Evolutionary conservation across 1,139 yeast genomes (phyloP), one percentile per base, ranked within the genome.

Genomic region (Pichia kudriavzevii): DNA sequence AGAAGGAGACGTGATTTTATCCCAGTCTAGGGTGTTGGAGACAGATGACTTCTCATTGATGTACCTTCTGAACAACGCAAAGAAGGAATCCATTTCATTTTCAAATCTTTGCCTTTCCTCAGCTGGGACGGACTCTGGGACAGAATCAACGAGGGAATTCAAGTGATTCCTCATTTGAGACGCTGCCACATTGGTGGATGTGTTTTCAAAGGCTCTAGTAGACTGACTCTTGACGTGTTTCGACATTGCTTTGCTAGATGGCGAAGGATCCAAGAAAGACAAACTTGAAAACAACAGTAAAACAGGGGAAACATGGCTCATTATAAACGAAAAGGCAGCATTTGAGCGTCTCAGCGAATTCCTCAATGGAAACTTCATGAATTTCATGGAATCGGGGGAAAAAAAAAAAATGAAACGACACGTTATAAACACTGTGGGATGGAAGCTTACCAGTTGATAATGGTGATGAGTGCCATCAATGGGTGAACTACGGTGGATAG

Each of bases 121-220:
- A 10, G 15, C 8, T 16, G 17, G 10, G 8, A 23, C 10, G 4
- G 24, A 28, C 27, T 67, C 71, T 22, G 69, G 63, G 36, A 84
- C 84, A 17, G 91, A 72, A 60, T 88, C 97, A 33, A 91, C 81
- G 57, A 91, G 67, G 59, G 72, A 75, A 71, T 91, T 91, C 64
- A 91, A 74, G 3, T 95, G 94, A 58, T 91, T 91, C 56, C 97
- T 79, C 97, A 91, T 91, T 60, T 88, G 96, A 43, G 94, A 81
- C 7, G 98, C 97, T 22, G 98, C 95, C 43, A 87, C 94, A 44
- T 85, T 85, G 43, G 95, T 85, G 31, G 96, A 88, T 47, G 94
- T 84, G 66, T 83, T 82, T 63, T 91, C 98, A 55, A 91, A 91
- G 18, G 95, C 95, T 77, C 80, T 78, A 27, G 83, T 67, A 37